These are phyloP conservation scores for Alisma plantagoaquatica DNA, from an alignment of 106 monocot genomes.

Conservation along the genomic window DNA sequence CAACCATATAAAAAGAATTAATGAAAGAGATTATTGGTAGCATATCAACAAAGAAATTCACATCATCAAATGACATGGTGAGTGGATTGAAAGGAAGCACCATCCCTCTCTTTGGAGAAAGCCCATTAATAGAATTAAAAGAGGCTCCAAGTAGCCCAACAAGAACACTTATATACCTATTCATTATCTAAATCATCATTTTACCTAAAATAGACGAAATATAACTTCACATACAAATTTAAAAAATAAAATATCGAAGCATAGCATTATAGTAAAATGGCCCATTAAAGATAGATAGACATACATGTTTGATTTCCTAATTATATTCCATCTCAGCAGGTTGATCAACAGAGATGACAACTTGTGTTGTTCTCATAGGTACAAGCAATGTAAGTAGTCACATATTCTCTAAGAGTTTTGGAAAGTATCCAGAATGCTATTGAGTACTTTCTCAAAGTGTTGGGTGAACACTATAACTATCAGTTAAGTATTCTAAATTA, in stretches of 20 bases:
- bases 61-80: conserved; percentile 82
- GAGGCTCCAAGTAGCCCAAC: conserved; percentile 10
- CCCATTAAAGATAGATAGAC: no score
- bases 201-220: conserved; percentile 24
- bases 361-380: conserved; percentile 43
- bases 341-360: conserved; percentile 45
- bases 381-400: no score
- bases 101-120: conserved; percentile 64
- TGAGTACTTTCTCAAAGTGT: no score
- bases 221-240: no score
- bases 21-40: conserved; percentile 66
- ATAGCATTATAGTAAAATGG: no score
- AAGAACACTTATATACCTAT: conserved; percentile 4
- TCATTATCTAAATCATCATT: conserved; percentile 18
- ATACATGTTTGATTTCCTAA: conserved; percentile 20
- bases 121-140: conserved; percentile 23
- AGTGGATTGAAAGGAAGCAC: conserved; percentile 88
- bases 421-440: no score
- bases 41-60: conserved; percentile 89
- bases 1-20: no score
- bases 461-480: no score
- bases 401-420: no score
- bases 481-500: no score
- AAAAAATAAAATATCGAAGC: no score
- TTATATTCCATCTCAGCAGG: conserved; percentile 26